Base-by-base conservation (phyloP, 768 basidiomycete genomes). In the Pulveroboletus sp. region DNA sequence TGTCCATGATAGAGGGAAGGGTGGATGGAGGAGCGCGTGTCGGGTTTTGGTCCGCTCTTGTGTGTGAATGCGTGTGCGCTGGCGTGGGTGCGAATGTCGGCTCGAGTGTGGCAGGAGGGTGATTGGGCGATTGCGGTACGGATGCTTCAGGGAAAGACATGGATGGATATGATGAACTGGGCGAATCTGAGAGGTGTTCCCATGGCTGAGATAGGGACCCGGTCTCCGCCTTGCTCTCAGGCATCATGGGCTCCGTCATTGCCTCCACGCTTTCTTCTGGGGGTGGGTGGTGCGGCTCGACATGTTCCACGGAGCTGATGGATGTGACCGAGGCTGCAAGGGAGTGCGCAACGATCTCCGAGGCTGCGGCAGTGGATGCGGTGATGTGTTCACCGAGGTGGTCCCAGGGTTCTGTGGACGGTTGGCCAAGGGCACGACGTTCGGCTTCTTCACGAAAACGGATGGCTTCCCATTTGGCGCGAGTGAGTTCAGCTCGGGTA, bases 81-180 rank as follows among this genome's bases (percentile, higher is more conserved):
- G 41, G 53, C 5, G 22, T 12, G n/a, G 44, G 37, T 9, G 40
- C 49, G 20, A 44, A 55, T 11, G 47, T 24, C 9, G 50, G 34
- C 44, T 60, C 53, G 47, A 67, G 50, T 47, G 62, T 2, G 45
- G 53, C 53, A 34, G 56, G 60, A 9, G 54, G 68, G 24, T 49
- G 54, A 5, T 64, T 63, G 9, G 74, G 78, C 5, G 76, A 76
- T 11, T 80, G 76, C 1, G 79, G 74, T 46, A 76, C 76, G 31
- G 76, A 77, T 20, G 77, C 76, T 50, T 82, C 85, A 8, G 85
- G 85, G 66, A 83, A 85, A 23, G 85, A 78, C 71, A 88, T 72
- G 53, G 90, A 91, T n/a, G 89, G 89, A 65, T 80, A 87, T 5
- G 89, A 92, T 1, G 77, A 73, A 11, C 76, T 74, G 29, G 75